Conservation (phyloP, 805 yeast species). For the Candida sithepensis region DNA sequence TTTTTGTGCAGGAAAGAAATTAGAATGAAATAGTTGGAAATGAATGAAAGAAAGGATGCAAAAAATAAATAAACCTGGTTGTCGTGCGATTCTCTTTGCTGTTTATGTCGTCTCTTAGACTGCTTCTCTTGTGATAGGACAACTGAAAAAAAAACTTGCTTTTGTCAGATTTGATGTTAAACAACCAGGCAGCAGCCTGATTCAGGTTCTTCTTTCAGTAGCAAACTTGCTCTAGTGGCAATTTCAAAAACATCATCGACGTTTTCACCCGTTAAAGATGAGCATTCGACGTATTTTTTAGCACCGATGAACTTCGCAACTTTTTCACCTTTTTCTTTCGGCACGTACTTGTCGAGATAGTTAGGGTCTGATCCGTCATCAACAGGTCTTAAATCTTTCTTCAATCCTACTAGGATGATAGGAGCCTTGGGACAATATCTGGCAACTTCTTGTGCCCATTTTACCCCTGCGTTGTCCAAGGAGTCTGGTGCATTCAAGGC, state of each 20-base stretch:
- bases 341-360: constrained; percentile 45
- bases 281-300: constrained; percentile 77
- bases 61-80: background rate
- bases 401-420: constrained; percentile 74
- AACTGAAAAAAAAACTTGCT: too few species aligned
- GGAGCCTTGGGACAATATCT: constrained; percentile 82
- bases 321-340: constrained; percentile 55
- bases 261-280: constrained; percentile 90
- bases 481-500: constrained; percentile 85
- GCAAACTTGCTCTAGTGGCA: constrained; percentile 79
- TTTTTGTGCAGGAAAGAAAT: background rate
- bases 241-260: constrained; percentile 92
- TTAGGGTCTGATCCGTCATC: constrained; percentile 32
- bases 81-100: background rate
- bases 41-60: background rate
- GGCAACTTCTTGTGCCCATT: constrained; percentile 84
- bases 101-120: background rate
- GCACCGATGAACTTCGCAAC: constrained; percentile 83
- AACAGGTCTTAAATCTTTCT: constrained; percentile 66
- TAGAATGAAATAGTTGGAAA: background rate
- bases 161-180: constrained; percentile 5
- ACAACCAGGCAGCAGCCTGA: constrained; percentile 40
- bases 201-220: constrained; percentile 47
- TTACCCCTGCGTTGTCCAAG: constrained; percentile 71
- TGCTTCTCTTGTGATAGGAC: too few species aligned